Percentiles rank a stretch among this genome's conserved stretches.
Evolutionary conservation across 208 protist species (phyloP).

Genomic region (Leishmania arabica): DNA sequence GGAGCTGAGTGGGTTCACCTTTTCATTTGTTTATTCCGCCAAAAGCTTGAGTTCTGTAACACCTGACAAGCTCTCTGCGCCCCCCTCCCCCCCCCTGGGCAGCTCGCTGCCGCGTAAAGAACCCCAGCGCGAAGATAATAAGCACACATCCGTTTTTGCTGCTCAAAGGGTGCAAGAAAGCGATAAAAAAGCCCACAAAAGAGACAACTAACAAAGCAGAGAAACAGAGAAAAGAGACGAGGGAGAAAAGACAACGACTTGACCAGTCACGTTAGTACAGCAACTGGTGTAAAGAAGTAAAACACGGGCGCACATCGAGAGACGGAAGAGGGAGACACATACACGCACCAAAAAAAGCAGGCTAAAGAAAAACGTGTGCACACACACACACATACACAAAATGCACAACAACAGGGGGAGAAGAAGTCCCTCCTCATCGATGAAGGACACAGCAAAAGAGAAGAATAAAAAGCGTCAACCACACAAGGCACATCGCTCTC

Average conservation of each 20-base stretch:
- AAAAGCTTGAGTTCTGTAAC: not conserved
- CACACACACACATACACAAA: not conserved
- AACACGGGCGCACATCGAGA: not conserved
- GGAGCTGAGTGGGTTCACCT: not conserved
- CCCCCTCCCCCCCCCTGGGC: not conserved
- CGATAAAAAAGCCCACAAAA: not conserved
- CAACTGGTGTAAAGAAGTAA: slow-evolving; percentile 5
- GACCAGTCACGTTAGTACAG: not conserved
- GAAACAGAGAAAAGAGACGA: slow-evolving; percentile 12
- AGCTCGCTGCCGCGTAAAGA: not conserved
- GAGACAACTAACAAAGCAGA: slow-evolving; percentile 17
- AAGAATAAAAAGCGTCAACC: not conserved
- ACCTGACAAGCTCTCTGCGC: not conserved
- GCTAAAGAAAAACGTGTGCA: not conserved
- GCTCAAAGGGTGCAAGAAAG: not conserved
- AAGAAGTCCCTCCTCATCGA: not conserved
- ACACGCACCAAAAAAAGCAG: not conserved
- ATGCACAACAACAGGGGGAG: slow-evolving; percentile 2
- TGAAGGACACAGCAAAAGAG: not conserved
- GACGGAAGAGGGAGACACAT: not conserved
- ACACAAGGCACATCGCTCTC: not conserved
- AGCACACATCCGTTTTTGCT: not conserved
- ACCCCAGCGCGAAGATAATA: not conserved
- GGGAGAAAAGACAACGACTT: not conserved
- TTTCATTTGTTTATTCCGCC: not conserved